Conservation (phyloP, 2,329 filamentous ascomycete species). For the Sporothrix dimorphospora region DNA sequence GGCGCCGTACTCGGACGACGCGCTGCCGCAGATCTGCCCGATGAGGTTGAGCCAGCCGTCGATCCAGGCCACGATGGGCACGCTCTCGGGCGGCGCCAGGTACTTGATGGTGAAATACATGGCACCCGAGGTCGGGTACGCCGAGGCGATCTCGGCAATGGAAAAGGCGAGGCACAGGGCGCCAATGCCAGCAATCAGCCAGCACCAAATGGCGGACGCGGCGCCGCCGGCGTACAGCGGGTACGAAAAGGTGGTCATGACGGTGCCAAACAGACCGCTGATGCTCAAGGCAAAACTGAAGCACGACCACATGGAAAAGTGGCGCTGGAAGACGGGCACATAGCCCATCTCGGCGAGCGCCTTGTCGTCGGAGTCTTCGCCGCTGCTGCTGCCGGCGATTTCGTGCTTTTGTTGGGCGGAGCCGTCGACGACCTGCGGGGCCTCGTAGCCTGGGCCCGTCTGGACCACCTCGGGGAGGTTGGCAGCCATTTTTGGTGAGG, state of each 20-base stretch:
- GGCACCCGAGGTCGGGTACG: slow-evolving; percentile 56
- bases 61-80: slow-evolving; percentile 55
- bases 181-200: slow-evolving; percentile 59
- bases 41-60: slow-evolving; percentile 55
- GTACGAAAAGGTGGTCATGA: slow-evolving; percentile 59
- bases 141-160: slow-evolving; percentile 60
- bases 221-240: slow-evolving; percentile 57
- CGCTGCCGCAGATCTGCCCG: slow-evolving; percentile 57
- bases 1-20: slow-evolving; percentile 60
- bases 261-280: slow-evolving; percentile 58
- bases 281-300: slow-evolving; percentile 65
- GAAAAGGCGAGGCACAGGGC: slow-evolving; percentile 59
- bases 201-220: slow-evolving; percentile 60
- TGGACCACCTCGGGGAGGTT: neutral
- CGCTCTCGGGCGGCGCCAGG: slow-evolving; percentile 52
- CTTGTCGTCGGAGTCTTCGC: slow-evolving; percentile 39
- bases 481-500: neutral
- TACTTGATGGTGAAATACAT: slow-evolving; percentile 61
- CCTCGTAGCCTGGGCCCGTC: neutral
- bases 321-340: slow-evolving; percentile 56
- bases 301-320: slow-evolving; percentile 60
- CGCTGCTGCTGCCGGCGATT: slow-evolving; percentile 25
- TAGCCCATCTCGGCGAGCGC: slow-evolving; percentile 45
- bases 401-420: slow-evolving; percentile 6
- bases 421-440: neutral